Evolutionary conservation across 148 eudicot species (phyloP), one percentile per base, ranked within the genome.

Genomic region (Spergularia marina): DNA sequence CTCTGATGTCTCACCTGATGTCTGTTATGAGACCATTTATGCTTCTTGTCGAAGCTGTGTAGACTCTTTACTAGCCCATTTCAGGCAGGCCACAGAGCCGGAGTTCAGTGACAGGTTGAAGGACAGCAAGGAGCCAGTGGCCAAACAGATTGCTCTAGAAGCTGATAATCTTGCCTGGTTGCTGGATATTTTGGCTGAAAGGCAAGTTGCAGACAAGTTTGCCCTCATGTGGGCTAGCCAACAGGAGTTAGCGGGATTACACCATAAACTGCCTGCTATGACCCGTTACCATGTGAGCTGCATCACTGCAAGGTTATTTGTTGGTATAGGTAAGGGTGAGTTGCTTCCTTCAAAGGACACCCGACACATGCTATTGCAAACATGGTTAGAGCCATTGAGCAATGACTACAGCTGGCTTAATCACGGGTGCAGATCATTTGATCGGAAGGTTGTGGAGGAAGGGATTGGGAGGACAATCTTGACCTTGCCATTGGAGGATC

Each of bases 241-340:
- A 78, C 81, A 87, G 63, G 97, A 94, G 78, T 75, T 94, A 76
- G 97, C 96, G 0, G 71, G 74, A 3, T 84, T 92, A 51, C 98
- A 94, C 78, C 55, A 77, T 0, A 85, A 76, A 53, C 85, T 91
- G 55, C 90, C 96, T 0, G 78, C 77, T 4, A 82, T 85, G 77
- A 75, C 73, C 41, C 96, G 98, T 23, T 81, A 87, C 81, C 91
- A 83, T 55, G 82, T 90, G 14, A 94, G 97, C 80, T 84, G 85
- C 77, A 82, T 94, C 14, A 86, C 96, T 1, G 90, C 96, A 8
- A 84, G 97, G 85, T 30, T 94, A 36, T 94, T 92, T 78, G 96
- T 94, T 1, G 96, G 98, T 60, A 94, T 94, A 76, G 97, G 98
- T 40, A 81, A 76, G 80, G 97, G 98, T 41, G 98, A 94, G 84